phyloP scores from a whole-genome alignment of 2,329 filamentous ascomycete species.

The Proliferodiscus dingleyae region DNA sequence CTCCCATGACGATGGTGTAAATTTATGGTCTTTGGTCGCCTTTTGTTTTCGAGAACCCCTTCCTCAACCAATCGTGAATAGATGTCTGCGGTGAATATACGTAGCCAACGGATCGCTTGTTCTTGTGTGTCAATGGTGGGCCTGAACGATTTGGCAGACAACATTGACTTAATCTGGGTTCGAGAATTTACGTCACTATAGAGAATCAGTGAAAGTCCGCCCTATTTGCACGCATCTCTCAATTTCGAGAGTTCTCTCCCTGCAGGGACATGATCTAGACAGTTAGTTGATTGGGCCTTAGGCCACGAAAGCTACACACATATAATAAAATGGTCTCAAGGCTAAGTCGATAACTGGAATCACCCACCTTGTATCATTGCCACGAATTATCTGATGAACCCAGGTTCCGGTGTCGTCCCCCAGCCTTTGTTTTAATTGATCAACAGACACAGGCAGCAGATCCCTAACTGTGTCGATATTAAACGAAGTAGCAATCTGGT shows the following conservation, averaged over 20 bases:
- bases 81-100: constrained; percentile 89
- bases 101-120: constrained; percentile 78
- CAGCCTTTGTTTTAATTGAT: constrained; percentile 71
- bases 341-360: too few relatives aligned
- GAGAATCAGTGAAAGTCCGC: neutral
- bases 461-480: constrained; percentile 75
- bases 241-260: too few relatives aligned
- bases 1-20: constrained; percentile 73
- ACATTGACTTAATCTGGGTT: constrained; percentile 94
- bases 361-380: constrained; percentile 58
- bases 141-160: constrained; percentile 91
- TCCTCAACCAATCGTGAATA: constrained; percentile 86
- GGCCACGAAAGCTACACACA: too few relatives aligned
- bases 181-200: constrained; percentile 82
- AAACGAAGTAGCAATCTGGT: constrained; percentile 77
- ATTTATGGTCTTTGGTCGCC: constrained; percentile 79
- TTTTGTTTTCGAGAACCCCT: constrained; percentile 79
- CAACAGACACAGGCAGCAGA: constrained; percentile 64
- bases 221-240: too few relatives aligned
- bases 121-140: constrained; percentile 75
- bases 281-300: too few relatives aligned
- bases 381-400: constrained; percentile 80
- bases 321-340: too few relatives aligned
- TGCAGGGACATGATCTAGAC: too few relatives aligned
- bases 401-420: constrained; percentile 81